Evolutionary conservation across 75 land plant species (phyloP).

Genomic region (Selaginella tamariscina): DNA sequence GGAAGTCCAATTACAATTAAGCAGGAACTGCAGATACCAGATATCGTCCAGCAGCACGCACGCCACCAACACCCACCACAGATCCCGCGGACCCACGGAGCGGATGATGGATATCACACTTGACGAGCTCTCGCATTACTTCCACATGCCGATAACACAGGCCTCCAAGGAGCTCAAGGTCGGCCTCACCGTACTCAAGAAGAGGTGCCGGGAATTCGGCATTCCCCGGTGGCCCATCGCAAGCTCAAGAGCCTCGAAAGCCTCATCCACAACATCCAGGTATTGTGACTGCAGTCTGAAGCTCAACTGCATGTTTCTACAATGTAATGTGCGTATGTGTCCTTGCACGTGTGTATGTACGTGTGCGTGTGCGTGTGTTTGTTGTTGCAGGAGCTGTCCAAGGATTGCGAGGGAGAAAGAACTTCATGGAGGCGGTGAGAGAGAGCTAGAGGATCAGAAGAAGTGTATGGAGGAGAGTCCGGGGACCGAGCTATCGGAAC

Average conservation of each 20-base stretch:
- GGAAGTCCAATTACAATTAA: too few species aligned
- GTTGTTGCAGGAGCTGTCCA: slow-evolving; percentile 41
- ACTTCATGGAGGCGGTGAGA: slow-evolving; percentile 36
- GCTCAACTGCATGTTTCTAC: not conserved
- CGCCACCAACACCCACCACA: too few species aligned
- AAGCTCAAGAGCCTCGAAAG: slow-evolving; percentile 72
- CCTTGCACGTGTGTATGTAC: not conserved
- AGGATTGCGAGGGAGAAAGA: slow-evolving; percentile 34
- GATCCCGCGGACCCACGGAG: slow-evolving; percentile 24
- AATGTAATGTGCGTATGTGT: not conserved
- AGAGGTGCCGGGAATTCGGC: slow-evolving; percentile 64
- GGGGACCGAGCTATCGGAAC: slow-evolving; percentile 44
- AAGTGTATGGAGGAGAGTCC: slow-evolving; percentile 56
- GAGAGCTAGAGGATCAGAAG: slow-evolving; percentile 45
- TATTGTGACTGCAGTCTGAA: slow-evolving; percentile 9
- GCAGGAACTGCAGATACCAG: too few species aligned
- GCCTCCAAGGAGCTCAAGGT: slow-evolving; percentile 74
- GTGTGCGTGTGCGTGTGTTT: too few species aligned
- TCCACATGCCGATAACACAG: slow-evolving; percentile 75
- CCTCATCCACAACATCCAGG: slow-evolving; percentile 74
- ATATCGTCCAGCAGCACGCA: too few species aligned
- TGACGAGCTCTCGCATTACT: slow-evolving; percentile 46
- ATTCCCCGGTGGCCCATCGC: slow-evolving; percentile 79
- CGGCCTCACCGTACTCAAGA: slow-evolving; percentile 70
- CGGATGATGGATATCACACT: slow-evolving; percentile 32